Evolutionary conservation across 148 eudicot species (phyloP), one percentile per base, ranked within the genome.

Genomic region (Rhododendron vialii): DNA sequence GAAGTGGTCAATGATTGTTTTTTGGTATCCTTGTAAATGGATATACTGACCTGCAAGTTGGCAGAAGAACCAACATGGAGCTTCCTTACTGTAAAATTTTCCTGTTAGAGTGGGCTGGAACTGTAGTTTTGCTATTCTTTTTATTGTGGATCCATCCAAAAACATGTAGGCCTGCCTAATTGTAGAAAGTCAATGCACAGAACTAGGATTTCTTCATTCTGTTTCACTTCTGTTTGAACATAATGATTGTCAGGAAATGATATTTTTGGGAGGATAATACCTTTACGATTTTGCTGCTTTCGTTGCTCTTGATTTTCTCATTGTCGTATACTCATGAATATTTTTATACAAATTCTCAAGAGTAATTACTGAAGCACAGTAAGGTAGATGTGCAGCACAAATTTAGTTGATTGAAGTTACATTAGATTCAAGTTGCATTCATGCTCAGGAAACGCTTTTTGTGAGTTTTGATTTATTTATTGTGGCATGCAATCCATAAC

Each of bases 151-250:
- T 65, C 73, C 73, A 65, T 2, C 33, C 73, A 3, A 65, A 65
- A 48, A 43, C 12, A 48, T 26, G 59, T 79, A n/a, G 35, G 18
- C 26, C 59, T 51, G 14, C 22, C 35, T 47, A 33, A 7, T 43
- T 24, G 55, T 22, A 78, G 53, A 78, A 43, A 41, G 80, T 76
- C 53, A 78, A 45, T 78, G 53, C 30, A 45, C 26, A 6, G 50
- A 26, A 78, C 82, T 78, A 78, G 57, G 57, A 47, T 47, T 47
- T 80, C 63, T 51, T 80, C 83, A 47, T 38, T 78, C 53, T 78
- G 81, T 17, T 78, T 47, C 33, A 36, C 38, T 35, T 17, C 35
- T 36, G 4, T 74, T 33, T 3, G 3, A 6, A 18, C 45, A 38
- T 30, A 75, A 41, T 38, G 26, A 20, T 77, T 77, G 79, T 38